phyloP scores from a whole-genome alignment of 2,329 filamentous ascomycete genomes.

The Lachnum nothofagi region DNA sequence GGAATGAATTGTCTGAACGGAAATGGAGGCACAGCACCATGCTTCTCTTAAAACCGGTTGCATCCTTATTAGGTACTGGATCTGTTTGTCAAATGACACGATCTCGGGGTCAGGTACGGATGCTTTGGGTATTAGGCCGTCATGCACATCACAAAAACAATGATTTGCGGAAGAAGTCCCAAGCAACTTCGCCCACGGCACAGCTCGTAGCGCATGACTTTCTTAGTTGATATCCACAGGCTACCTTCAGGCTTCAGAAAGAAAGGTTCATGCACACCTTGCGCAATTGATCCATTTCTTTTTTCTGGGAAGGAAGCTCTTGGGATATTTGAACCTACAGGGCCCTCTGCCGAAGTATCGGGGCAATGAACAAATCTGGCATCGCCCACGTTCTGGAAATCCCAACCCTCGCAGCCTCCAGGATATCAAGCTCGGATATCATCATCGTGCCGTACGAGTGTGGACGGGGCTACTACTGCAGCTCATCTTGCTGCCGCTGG shows the following conservation, averaged over 20 bases:
- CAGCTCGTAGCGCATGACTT: constrained; percentile 20
- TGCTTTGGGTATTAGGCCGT: constrained; percentile 29
- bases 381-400: constrained; percentile 19
- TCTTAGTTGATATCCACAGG: neutral
- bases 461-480: constrained; percentile 29
- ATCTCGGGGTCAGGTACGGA: constrained; percentile 25
- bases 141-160: constrained; percentile 22
- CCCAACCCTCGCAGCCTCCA: constrained; percentile 16
- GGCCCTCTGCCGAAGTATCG: neutral
- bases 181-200: constrained; percentile 20
- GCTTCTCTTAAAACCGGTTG: neutral
- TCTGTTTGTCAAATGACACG: constrained; percentile 10
- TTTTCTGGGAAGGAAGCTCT: neutral
- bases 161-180: constrained; percentile 17
- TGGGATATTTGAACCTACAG: neutral
- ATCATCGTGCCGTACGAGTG: constrained; percentile 23
- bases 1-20: neutral
- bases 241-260: neutral
- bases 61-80: constrained; percentile 7
- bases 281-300: constrained; percentile 15
- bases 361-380: constrained; percentile 3
- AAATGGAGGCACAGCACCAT: neutral
- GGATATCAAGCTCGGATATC: constrained; percentile 17
- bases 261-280: constrained; percentile 7
- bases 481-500: constrained; percentile 31